These are phyloP conservation scores for Phytophthora podocarpi DNA, from an alignment of 352 stramenopile species.

Conservation along the genomic window DNA sequence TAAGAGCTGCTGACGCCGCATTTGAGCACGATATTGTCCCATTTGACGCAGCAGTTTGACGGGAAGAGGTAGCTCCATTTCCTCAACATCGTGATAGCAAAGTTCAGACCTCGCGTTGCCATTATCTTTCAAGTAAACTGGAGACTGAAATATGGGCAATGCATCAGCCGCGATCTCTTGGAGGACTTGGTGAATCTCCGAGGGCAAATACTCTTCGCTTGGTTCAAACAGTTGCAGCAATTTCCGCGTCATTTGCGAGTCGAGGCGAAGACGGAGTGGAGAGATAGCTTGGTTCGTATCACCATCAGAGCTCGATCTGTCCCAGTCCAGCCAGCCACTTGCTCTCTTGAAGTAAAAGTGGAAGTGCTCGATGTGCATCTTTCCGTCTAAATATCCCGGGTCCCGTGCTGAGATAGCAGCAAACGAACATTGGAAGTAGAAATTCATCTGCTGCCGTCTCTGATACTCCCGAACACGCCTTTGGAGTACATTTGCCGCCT, in stretches of 20 bases:
- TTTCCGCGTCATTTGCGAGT: conserved; percentile 49
- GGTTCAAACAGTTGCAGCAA: conserved; percentile 47
- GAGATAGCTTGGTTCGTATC: neutral
- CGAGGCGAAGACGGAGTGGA: conserved; percentile 40
- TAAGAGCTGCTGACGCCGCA: conserved; percentile 44
- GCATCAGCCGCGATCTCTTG: conserved; percentile 42
- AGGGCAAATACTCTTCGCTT: conserved; percentile 22
- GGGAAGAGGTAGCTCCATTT: conserved; percentile 57
- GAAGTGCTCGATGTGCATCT: conserved; percentile 13
- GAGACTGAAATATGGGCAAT: conserved; percentile 36
- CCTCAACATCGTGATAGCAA: conserved; percentile 50
- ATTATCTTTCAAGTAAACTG: conserved; percentile 24
- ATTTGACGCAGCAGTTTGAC: conserved; percentile 47
- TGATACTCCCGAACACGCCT: conserved; percentile 28
- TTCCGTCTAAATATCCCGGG: neutral
- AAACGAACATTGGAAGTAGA: conserved; percentile 25
- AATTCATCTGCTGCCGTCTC: conserved; percentile 25
- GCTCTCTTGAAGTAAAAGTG: conserved; percentile 50
- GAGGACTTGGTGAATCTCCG: conserved; percentile 39
- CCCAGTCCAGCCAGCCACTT: conserved; percentile 47
- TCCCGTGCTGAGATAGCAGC: neutral
- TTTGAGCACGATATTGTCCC: conserved; percentile 48
- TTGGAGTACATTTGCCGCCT: conserved; percentile 38
- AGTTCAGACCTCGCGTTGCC: conserved; percentile 11
- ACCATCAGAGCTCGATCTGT: neutral